Evolutionary conservation across 106 monocot genomes (phyloP).

Genomic region (Triglochin maritima): DNA sequence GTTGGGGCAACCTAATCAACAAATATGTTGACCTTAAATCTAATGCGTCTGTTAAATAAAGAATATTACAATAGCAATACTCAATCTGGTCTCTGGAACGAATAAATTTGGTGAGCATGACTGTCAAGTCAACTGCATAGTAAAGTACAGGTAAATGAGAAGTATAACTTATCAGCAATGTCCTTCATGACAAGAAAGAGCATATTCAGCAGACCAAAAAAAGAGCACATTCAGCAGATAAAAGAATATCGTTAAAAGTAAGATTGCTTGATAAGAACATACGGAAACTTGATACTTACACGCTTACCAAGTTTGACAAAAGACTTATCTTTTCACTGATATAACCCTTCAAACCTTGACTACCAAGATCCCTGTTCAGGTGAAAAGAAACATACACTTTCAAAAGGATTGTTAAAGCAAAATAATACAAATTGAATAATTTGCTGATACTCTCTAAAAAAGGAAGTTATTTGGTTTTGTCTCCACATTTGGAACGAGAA

Average conservation of each 20-base stretch:
- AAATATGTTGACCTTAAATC: too few species aligned
- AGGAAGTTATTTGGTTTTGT: not conserved
- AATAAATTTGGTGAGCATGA: too few species aligned
- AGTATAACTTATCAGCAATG: not conserved
- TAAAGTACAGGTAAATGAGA: not conserved
- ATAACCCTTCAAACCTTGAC: slow-evolving; percentile 91
- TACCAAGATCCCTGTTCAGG: slow-evolving; percentile 63
- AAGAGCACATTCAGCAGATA: not conserved
- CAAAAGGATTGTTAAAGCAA: not conserved
- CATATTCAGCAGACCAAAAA: not conserved
- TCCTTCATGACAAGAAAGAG: not conserved
- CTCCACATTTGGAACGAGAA: too few species aligned
- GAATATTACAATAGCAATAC: too few species aligned
- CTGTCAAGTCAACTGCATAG: not conserved
- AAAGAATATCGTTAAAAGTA: not conserved
- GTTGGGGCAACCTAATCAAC: too few species aligned
- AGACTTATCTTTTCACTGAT: slow-evolving; percentile 68
- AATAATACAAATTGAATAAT: too few species aligned
- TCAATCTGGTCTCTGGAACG: too few species aligned
- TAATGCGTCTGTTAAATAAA: too few species aligned
- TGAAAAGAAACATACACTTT: not conserved
- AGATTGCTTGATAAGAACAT: not conserved
- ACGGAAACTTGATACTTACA: slow-evolving; percentile 70
- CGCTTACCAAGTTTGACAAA: slow-evolving; percentile 80
- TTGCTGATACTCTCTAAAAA: not conserved